Base-by-base conservation (phyloP, 164 flowering plant species). In the Liquidambar formosana region DNA sequence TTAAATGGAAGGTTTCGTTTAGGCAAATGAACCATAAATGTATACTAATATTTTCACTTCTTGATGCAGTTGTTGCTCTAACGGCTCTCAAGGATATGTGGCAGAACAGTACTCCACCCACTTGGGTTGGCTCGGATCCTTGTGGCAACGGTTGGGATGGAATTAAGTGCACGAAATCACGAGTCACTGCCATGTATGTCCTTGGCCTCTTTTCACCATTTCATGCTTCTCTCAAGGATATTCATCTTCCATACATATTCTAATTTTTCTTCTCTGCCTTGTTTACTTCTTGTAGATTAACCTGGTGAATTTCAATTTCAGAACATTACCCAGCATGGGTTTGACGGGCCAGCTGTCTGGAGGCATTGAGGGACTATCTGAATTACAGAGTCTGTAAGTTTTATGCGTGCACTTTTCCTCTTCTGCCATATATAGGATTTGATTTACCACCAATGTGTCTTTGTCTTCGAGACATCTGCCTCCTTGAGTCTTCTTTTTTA, bases 121-220 rank as follows among this genome's bases (percentile, higher is more conserved):
- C 57, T 64, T 83, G 84, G 87, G 68, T 6, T 0, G 76, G 77
- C 12, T 16, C 67, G 0, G 87, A 86, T 71, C 89, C 89, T 66
- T 86, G 89, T 72, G 70, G 75, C 8, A 25, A 16, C 15, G n/a
- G 59, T 12, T 86, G 89, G 89, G 82, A 48, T 1, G 89, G 89
- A 45, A 76, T 83, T 53, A 16, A 4, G 10, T 84, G 89, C 73
- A 74, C 52, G 14, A 62, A 73, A 68, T 61, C 74, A 14, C 83
- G 83, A 12, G 79, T 85, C 14, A 74, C 71, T 26, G 4, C 10
- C 16, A n/a, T n/a, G n/a, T n/a, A n/a, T n/a, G n/a, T n/a, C n/a
- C n/a, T n/a, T n/a, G n/a, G n/a, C n/a, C n/a, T 28, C 58, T 61
- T 43, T 19, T 65, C 60, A 47, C 56, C 25, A n/a, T n/a, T n/a